Conservation (phyloP, 495 filamentous ascomycete species). For the Tuber microsphaerosporum region DNA sequence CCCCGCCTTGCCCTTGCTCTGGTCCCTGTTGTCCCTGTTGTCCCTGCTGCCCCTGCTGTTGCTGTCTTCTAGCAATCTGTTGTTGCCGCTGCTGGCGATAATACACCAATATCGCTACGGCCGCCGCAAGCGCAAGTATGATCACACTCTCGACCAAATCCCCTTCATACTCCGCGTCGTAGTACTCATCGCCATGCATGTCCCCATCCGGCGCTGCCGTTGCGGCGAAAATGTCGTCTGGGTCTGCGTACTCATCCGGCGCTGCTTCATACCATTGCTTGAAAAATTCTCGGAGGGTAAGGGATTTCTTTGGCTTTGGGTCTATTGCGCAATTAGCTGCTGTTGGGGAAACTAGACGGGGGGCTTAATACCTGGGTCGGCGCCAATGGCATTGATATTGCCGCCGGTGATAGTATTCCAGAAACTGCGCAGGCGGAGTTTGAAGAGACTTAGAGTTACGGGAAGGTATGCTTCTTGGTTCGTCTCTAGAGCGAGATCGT, state of each 20-base stretch:
- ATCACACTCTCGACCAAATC: constrained; percentile 74
- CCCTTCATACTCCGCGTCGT: constrained; percentile 67
- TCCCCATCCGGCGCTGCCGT: constrained; percentile 44
- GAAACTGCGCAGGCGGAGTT: constrained; percentile 72
- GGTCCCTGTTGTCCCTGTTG: not conserved
- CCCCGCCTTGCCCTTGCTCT: not conserved
- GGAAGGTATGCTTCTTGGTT: constrained; percentile 94
- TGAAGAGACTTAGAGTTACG: constrained; percentile 78
- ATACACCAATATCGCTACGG: constrained; percentile 69
- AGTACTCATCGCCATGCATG: constrained; percentile 43
- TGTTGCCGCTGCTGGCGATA: constrained; percentile 73
- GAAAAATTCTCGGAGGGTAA: constrained; percentile 37
- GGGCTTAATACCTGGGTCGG: constrained; percentile 65
- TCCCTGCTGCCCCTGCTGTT: constrained; percentile 16
- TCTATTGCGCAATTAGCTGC: constrained; percentile 9
- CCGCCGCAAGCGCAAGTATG: constrained; percentile 69
- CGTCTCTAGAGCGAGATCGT: constrained; percentile 82
- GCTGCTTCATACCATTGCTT: constrained; percentile 40
- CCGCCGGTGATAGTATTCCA: constrained; percentile 93
- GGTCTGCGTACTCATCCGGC: constrained; percentile 28
- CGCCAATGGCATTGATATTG: constrained; percentile 78
- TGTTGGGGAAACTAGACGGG: not conserved
- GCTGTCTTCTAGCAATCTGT: constrained; percentile 41
- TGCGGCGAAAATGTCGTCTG: constrained; percentile 46
- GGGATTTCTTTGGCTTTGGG: constrained; percentile 31